Evolutionary conservation across 192 early-diverging fungal species (phyloP).

Genomic region (Oehlia diaphana): DNA sequence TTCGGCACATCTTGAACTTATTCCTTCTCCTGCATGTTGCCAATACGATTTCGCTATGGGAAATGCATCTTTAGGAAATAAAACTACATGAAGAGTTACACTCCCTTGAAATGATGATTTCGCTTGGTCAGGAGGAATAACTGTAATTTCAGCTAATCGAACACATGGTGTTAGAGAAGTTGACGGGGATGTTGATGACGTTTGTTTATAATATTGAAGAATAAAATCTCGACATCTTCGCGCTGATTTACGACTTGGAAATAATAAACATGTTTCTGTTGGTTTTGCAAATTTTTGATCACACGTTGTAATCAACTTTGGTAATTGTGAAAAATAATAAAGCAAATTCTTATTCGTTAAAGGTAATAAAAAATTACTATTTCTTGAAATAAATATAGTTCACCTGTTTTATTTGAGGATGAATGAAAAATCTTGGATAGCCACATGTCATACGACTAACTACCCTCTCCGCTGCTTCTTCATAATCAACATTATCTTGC

Average conservation of each 20-base stretch:
- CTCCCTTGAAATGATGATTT: constrained; percentile 37
- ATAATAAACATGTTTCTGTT: constrained; percentile 70
- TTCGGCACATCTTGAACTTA: constrained; percentile 85
- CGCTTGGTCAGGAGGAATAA: constrained; percentile 52
- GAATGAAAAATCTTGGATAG: constrained; percentile 94
- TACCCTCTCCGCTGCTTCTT: constrained; percentile 79
- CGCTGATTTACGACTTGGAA: constrained; percentile 68
- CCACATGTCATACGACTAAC: constrained; percentile 73
- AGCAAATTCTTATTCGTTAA: neutral
- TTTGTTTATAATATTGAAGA: constrained; percentile 44
- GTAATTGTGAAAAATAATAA: neutral
- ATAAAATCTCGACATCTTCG: constrained; percentile 70
- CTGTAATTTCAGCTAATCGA: constrained; percentile 67
- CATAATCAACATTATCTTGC: constrained; percentile 90
- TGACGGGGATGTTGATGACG: constrained; percentile 26
- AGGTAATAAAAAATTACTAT: too few species aligned
- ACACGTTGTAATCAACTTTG: constrained; percentile 44
- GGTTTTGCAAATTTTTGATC: constrained; percentile 65
- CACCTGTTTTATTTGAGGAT: constrained; percentile 70
- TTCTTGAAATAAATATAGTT: neutral
- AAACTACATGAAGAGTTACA: constrained; percentile 59
- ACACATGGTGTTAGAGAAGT: constrained; percentile 29
- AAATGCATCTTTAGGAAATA: constrained; percentile 72
- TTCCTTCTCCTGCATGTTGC: constrained; percentile 92
- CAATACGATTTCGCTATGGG: constrained; percentile 89